Evolutionary conservation across 1,139 yeast genomes (phyloP), one percentile per base, ranked within the genome.

Genomic region (Magnusiomyces sp.): DNA sequence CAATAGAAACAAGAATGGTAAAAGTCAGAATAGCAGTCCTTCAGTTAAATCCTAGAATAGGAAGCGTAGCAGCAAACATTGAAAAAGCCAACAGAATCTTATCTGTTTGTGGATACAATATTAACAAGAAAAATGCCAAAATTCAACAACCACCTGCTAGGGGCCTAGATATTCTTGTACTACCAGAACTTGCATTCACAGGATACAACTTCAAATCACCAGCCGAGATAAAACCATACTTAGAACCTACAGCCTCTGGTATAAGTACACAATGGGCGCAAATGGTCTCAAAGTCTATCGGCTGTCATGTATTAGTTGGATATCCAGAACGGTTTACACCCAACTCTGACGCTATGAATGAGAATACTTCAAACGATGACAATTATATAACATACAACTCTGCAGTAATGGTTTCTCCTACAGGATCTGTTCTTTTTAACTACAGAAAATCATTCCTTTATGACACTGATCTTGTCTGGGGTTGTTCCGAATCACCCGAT

Each of bases 171-270:
- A 58, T 89, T 27, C 65, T 89, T 5, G 76, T 90, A 1, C 72
- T 90, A 14, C 95, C 97, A 0, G 97, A 90, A 61, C 68, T 89
- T 50, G 90, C 95, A 0, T 68, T 90, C 23, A 84, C 95, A 0
- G 97, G 97, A 1, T 90, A 89, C 65, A 84, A 83, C 60, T 88
- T 82, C 65, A 62, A 67, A 14, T 67, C 73, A 13, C 64, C 71
- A 19, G 57, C 62, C 0, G 80, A 78, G n/a, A 78, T 89, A 9
- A 62, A 63, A 45, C 92, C 92, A 1, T 81, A 67, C 58, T 65
- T 84, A 27, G 90, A 83, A 62, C 67, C 50, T 11, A 58, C 52
- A 61, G 69, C 59, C 41, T 53, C 58, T 0, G 80, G 81, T 0
- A 71, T 73, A 1, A 71, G 84, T 1, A 71, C 76, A 20, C 62